These are phyloP conservation scores for Lichtheimia ornata DNA, from an alignment of 371 early-diverging fungal genomes.

Conservation along the genomic window DNA sequence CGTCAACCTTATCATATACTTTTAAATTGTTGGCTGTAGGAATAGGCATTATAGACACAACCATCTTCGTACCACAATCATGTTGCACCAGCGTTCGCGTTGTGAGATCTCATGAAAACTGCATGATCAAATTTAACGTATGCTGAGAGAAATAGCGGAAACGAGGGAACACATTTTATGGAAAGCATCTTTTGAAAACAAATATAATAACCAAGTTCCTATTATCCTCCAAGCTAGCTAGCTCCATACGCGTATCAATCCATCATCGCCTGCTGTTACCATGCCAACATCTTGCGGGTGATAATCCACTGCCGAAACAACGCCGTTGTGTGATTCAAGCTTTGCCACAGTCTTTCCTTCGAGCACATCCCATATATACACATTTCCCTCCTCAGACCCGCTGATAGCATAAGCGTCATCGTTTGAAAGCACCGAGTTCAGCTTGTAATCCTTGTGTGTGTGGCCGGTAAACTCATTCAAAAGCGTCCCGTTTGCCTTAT, in stretches of 20 bases:
- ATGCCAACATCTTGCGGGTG: constrained; percentile 47
- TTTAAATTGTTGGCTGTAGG: too few relatives aligned
- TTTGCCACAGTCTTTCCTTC: constrained; percentile 46
- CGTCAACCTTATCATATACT: too few relatives aligned
- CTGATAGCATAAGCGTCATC: constrained; percentile 79
- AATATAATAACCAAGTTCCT: background rate
- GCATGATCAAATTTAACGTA: too few relatives aligned
- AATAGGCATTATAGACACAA: too few relatives aligned
- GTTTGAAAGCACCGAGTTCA: constrained; percentile 68
- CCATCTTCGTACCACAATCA: too few relatives aligned
- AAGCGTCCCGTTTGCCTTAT: constrained; percentile 74
- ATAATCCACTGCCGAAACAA: constrained; percentile 41
- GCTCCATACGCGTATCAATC: constrained; percentile 55
- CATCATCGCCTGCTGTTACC: constrained; percentile 61
- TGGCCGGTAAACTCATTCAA: constrained; percentile 85
- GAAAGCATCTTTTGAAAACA: too few relatives aligned
- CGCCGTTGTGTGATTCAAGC: constrained; percentile 34
- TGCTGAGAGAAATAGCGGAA: too few relatives aligned
- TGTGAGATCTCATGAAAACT: too few relatives aligned
- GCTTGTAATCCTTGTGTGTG: constrained; percentile 72
- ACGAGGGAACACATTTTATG: too few relatives aligned
- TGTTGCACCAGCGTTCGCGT: too few relatives aligned
- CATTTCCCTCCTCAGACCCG: constrained; percentile 90
- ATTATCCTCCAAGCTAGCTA: constrained; percentile 5
- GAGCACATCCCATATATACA: constrained; percentile 84